These are phyloP conservation scores for Lichtheimia ornata DNA, from an alignment of 371 early-diverging fungal genomes.

Conservation along the genomic window DNA sequence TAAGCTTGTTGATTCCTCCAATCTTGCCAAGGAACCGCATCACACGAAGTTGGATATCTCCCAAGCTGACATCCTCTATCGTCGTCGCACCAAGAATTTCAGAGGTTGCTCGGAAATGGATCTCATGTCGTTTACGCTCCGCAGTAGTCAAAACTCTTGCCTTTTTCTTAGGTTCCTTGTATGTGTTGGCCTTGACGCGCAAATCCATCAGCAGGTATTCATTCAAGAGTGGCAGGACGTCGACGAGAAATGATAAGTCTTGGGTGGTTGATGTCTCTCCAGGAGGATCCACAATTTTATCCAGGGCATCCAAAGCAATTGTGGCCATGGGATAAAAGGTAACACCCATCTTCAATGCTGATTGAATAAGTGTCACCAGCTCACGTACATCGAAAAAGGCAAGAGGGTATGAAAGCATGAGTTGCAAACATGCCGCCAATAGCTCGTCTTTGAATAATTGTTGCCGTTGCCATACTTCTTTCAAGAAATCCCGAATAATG, in stretches of 20 bases:
- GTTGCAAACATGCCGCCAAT: constrained; percentile 64
- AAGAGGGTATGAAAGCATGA: constrained; percentile 63
- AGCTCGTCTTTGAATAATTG: constrained; percentile 80
- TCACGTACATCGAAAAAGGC: constrained; percentile 57
- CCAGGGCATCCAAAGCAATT: constrained; percentile 65
- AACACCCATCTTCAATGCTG: constrained; percentile 70
- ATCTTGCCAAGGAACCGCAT: constrained; percentile 68
- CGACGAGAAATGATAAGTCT: constrained; percentile 12
- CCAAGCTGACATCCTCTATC: constrained; percentile 19
- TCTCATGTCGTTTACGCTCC: constrained; percentile 13
- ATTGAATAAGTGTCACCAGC: constrained; percentile 57
- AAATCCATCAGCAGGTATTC: constrained; percentile 69
- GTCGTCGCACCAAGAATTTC: constrained; percentile 21
- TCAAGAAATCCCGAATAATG: constrained; percentile 55
- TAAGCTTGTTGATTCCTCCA: constrained; percentile 61
- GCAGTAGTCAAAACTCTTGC: constrained; percentile 14
- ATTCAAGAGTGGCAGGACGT: constrained; percentile 62
- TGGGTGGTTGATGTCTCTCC: constrained; percentile 20
- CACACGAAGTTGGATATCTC: constrained; percentile 63
- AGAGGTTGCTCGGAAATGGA: constrained; percentile 14
- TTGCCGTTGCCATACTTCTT: constrained; percentile 62
- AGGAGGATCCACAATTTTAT: constrained; percentile 47
- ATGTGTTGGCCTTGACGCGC: constrained; percentile 19
- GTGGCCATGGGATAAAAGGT: constrained; percentile 66
- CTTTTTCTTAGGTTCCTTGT: constrained; percentile 13